Conservation (phyloP, 2,329 filamentous ascomycete species). For the Apiospora arundinis region DNA sequence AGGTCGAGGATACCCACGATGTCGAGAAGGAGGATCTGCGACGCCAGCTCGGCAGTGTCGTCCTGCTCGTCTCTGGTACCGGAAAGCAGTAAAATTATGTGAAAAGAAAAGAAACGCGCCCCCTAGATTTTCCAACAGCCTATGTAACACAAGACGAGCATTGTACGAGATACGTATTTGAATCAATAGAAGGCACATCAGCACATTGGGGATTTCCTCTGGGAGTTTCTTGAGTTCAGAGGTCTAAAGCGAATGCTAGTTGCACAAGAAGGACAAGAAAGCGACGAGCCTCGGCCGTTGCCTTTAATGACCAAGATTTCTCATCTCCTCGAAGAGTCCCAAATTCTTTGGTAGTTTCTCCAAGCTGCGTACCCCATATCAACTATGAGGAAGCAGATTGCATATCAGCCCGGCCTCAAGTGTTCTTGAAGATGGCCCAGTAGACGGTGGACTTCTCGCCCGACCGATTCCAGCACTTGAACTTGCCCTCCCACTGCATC, state of each 20-base stretch:
- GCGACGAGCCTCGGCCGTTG: background rate
- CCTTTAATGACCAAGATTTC: background rate
- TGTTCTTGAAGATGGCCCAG: constrained; percentile 18
- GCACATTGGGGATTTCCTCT: background rate
- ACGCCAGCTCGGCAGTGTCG: constrained; percentile 85
- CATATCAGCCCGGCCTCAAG: background rate
- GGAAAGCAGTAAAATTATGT: constrained; percentile 30
- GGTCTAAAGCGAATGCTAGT: background rate
- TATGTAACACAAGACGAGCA: background rate
- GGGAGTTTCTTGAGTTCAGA: no score
- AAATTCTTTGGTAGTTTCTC: background rate
- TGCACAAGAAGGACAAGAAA: background rate
- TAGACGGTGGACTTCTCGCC: background rate
- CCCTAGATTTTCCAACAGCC: background rate
- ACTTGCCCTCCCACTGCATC: constrained; percentile 20
- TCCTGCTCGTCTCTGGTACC: constrained; percentile 77
- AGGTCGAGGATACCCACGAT: constrained; percentile 98
- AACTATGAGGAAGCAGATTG: background rate
- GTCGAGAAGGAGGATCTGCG: constrained; percentile 90
- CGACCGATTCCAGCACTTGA: background rate
- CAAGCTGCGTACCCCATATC: background rate
- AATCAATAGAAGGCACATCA: background rate
- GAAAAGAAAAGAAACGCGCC: no score
- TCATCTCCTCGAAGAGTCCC: background rate
- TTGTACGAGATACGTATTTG: background rate